phyloP scores from a whole-genome alignment of 106 monocot genomes.

The Triglochin maritima region DNA sequence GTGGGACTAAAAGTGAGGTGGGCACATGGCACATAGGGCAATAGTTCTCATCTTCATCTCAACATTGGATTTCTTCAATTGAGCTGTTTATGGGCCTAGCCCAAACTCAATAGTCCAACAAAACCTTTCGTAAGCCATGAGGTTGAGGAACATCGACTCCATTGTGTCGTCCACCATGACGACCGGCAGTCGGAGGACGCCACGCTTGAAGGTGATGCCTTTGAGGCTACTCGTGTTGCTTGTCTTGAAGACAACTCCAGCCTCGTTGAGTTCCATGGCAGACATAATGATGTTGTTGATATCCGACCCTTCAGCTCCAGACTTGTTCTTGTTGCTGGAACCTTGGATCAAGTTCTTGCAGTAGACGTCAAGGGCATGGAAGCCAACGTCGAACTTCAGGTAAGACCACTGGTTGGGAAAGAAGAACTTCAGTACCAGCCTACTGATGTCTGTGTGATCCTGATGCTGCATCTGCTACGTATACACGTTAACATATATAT shows the following conservation, averaged over 20 bases:
- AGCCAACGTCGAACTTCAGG: constrained; percentile 19
- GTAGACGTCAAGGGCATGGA: constrained; percentile 61
- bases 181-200: constrained; percentile 44
- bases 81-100: no score
- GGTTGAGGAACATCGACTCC: constrained; percentile 57
- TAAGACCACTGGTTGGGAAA: constrained; percentile 2
- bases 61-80: no score
- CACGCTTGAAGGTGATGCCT: constrained; percentile 55
- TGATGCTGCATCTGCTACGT: constrained; percentile 12
- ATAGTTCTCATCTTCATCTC: no score
- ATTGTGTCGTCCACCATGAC: constrained; percentile 59
- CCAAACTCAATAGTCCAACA: no score
- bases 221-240: constrained; percentile 42
- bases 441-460: constrained; percentile 22
- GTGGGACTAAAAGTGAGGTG: no score
- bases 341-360: constrained; percentile 47
- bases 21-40: no score
- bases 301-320: no score
- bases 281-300: constrained; percentile 39
- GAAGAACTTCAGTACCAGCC: constrained; percentile 47
- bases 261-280: constrained; percentile 66
- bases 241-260: constrained; percentile 47
- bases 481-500: not conserved
- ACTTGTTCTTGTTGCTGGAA: not conserved
- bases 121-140: constrained; percentile 17